phyloP scores from a whole-genome alignment of 2,329 filamentous ascomycete species.

The Thielaviopsis punctulata region DNA sequence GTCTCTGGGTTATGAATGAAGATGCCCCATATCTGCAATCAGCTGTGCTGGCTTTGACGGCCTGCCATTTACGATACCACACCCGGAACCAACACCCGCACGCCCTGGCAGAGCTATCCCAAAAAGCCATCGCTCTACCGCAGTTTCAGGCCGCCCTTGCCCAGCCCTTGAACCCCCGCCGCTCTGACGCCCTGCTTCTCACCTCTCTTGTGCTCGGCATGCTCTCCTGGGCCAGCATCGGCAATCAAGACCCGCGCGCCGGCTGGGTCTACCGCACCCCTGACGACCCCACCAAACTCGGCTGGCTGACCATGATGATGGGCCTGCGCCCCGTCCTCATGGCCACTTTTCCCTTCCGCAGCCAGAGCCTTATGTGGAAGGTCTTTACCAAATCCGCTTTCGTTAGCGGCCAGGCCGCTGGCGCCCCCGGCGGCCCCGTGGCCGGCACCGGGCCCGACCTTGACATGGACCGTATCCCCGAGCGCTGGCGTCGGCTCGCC shows the following conservation, averaged over 20 bases:
- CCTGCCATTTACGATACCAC: constrained; percentile 15
- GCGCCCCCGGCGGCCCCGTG: constrained; percentile 11
- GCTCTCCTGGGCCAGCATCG: constrained; percentile 14
- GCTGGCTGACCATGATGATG: constrained; percentile 16
- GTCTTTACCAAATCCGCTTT: constrained; percentile 11
- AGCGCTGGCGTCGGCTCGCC: constrained; percentile 12
- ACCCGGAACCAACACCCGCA: constrained; percentile 2
- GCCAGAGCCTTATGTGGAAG: constrained; percentile 13
- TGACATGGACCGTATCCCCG: constrained; percentile 12
- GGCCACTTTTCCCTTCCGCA: constrained; percentile 13
- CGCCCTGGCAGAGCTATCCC: constrained; percentile 15
- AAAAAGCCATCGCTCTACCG: constrained; percentile 14
- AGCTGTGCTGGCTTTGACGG: constrained; percentile 15
- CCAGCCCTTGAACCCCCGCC: constrained; percentile 12
- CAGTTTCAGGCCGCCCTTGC: constrained; percentile 14
- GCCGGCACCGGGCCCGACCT: constrained; percentile 9
- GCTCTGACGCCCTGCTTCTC: constrained; percentile 15
- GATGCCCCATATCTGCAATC: constrained; percentile 14
- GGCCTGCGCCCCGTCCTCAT: constrained; percentile 15
- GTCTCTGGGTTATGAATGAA: constrained; percentile 7
- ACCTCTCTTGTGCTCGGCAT: constrained; percentile 16
- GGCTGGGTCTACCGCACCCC: constrained; percentile 14
- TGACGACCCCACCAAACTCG: constrained; percentile 11
- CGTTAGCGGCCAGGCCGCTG: constrained; percentile 10
- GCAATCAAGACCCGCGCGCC: constrained; percentile 10